Base-by-base conservation (phyloP, 2,329 filamentous ascomycete species). In the Biscogniauxia mediterranea region DNA sequence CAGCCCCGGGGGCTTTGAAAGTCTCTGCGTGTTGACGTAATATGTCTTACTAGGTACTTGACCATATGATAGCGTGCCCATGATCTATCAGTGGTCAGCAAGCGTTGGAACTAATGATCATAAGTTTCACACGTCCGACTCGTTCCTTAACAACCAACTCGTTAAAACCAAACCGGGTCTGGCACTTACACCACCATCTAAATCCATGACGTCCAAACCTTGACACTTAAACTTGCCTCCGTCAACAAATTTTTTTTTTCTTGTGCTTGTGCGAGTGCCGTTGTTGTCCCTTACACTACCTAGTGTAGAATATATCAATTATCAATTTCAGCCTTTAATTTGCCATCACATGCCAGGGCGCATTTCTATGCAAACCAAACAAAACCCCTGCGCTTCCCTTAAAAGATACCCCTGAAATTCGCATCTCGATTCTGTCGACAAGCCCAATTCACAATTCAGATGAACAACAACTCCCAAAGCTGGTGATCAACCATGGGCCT, bases 401-500 rank as follows among this genome's bases (percentile, higher is more conserved):
- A 26, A 53, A 32, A 51, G 6, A 42, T 49, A 51, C 20, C 26
- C 23, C 13, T 19, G 21, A 20, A 54, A 20, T 19, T 50, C 25
- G 23, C 3, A 56, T 13, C 23, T 23, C 11, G 1, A 26, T 15
- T 6, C 49, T 51, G 46, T 23, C 13, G 38, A 13, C 38, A 46
- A n/a, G 52, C 52, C 55, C 21, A 58, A 54, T 23, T 49, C 38
- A 57, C 26, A 58, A 54, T 23, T 49, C 38, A 57, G 28, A 63
- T 62, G 64, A 60, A 58, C 56, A 54, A 19, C 38, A 26, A 42
- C 25, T 55, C 11, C 25, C 42, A 52, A 52, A 61, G 28, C 23
- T 54, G 46, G 50, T 54, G 21, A 58, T 54, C 58, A 32, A 56
- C 54, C 54, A 72, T 73, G 69, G 58, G 61, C 57, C 55, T 56